Percentiles rank a stretch among this genome's conserved stretches.
These are phyloP conservation scores for Boeremia exigua DNA, from an alignment of 2,329 filamentous ascomycete species.

Conservation along the genomic window DNA sequence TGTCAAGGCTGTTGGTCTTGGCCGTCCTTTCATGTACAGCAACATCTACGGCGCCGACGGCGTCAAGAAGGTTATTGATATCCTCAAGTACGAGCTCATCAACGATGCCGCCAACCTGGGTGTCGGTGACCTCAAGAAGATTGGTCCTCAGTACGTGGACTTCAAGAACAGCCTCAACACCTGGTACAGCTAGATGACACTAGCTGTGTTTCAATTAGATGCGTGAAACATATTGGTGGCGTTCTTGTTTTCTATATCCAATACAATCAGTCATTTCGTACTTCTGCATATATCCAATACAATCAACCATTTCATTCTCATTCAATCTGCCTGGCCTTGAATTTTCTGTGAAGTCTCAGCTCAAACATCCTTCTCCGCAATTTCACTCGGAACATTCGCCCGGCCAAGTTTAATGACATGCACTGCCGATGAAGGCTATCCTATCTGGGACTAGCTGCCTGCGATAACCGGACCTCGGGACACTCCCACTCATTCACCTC, in stretches of 20 bases:
- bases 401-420: conserved; percentile 1
- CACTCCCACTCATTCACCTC: not conserved
- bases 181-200: conserved; percentile 21
- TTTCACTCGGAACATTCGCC: too few relatives aligned
- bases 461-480: conserved; percentile 10
- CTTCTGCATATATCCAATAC: too few relatives aligned
- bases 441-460: conserved; percentile 3
- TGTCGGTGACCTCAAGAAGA: conserved; percentile 38
- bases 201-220: too few relatives aligned
- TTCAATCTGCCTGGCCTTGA: too few relatives aligned
- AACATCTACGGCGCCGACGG: conserved; percentile 66
- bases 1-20: conserved; percentile 53
- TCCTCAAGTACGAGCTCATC: conserved; percentile 59
- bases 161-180: conserved; percentile 24
- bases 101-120: conserved; percentile 45
- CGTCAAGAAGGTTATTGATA: conserved; percentile 61
- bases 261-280: too few relatives aligned
- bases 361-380: too few relatives aligned
- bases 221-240: too few relatives aligned
- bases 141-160: conserved; percentile 33
- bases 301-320: too few relatives aligned
- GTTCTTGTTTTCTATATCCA: too few relatives aligned
- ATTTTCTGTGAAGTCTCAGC: too few relatives aligned
- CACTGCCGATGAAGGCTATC: too few relatives aligned
- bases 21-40: conserved; percentile 59